Evolutionary conservation across 768 basidiomycete species (phyloP), one percentile per base, ranked within the genome.

Genomic region (Naganishia antarctica): DNA sequence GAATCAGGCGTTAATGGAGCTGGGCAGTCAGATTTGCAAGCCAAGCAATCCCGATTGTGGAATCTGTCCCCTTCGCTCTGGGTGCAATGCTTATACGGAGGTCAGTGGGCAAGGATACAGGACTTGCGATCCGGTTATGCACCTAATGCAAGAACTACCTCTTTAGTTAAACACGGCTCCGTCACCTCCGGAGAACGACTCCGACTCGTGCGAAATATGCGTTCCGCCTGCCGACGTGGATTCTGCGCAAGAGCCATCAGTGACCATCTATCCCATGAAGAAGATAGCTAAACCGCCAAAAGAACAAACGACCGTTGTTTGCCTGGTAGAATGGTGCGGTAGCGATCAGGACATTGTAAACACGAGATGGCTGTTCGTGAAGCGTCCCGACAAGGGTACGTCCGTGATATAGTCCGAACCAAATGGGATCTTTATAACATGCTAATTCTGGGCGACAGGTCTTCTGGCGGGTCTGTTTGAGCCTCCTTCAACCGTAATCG

Each of bases 21-120:
- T 97, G 7, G 93, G 93, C 51, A 89, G 89, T 74, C 94, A 91
- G 3, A 83, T 96, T 2, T 98, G 93, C 80, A 91, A 87, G 76
- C 86, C 89, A 44, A 85, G 84, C 66, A 84, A 88, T 67, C 93
- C 93, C 11, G 77, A 79, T 21, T 97, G 93, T 71, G 78, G 70
- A 18, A 71, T 78, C 18, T 97, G 93, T 76, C 90, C 91, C 21
- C 69, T 97, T 46, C 82, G 77, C 49, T 66, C 79, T 23, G 83
- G 84, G 79, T 98, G 93, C 71, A 77, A 80, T 18, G 92, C 88
- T 0, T 87, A 86, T 53, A 67, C 69, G 3, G 78, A 80, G 70
- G 78, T 79, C 49, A 46, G 70, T 21, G 29, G 18, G 18, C 15
- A n/a, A 18, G 4, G 31, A 18, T 13, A 25, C 12, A 3, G 29